Percentiles rank a stretch among this genome's conserved stretches.
Evolutionary conservation across 345 rosid species (phyloP).

Genomic region (Gossypium australe): DNA sequence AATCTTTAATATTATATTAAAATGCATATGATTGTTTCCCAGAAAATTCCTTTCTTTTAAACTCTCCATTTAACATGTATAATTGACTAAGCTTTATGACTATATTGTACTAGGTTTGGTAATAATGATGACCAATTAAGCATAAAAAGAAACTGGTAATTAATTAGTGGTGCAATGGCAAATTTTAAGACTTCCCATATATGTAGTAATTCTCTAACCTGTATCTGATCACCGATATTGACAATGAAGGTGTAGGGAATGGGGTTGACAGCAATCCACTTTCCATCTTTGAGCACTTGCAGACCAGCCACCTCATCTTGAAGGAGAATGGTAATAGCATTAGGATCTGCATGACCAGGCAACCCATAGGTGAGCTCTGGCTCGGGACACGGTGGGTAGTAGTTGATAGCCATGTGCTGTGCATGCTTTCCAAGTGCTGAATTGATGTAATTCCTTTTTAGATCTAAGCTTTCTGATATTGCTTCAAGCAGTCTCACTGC

Average conservation of each 20-base stretch:
- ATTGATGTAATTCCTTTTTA: constrained; percentile 23
- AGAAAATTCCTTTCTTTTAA: too few relatives aligned
- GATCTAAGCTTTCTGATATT: constrained; percentile 37
- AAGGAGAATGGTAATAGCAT: constrained; percentile 32
- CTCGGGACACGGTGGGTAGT: constrained; percentile 38
- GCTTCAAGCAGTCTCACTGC: constrained; percentile 29
- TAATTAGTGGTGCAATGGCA: too few relatives aligned
- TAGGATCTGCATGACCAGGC: constrained; percentile 40
- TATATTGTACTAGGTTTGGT: too few relatives aligned
- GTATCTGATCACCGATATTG: constrained; percentile 40
- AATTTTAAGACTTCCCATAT: too few relatives aligned
- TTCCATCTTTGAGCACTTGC: constrained; percentile 31
- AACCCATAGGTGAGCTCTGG: constrained; percentile 37
- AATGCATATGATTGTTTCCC: too few relatives aligned
- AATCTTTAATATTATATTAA: too few relatives aligned
- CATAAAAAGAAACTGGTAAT: too few relatives aligned
- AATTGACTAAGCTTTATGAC: too few relatives aligned
- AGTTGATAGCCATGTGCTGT: constrained; percentile 42
- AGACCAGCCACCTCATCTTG: constrained; percentile 37
- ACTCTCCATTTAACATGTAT: too few relatives aligned
- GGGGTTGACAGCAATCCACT: constrained; percentile 34
- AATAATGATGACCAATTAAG: too few relatives aligned
- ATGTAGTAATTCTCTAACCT: constrained; percentile 11
- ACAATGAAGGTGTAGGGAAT: constrained; percentile 30
- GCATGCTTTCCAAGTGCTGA: constrained; percentile 31